Evolutionary conservation across 768 basidiomycete species (phyloP).

Genomic region (Saitozyma sp.): DNA sequence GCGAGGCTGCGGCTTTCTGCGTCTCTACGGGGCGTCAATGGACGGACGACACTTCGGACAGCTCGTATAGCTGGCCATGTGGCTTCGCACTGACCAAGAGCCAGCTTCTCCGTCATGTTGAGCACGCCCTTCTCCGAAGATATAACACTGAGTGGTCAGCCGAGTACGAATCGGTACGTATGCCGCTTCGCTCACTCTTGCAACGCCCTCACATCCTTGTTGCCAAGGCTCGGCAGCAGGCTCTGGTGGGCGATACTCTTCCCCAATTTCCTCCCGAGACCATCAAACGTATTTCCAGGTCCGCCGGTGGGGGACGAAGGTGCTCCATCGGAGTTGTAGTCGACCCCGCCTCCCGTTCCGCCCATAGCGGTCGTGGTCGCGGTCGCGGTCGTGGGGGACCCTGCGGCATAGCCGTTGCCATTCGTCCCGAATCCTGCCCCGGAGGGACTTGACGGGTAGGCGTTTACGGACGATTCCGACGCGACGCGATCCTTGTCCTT

Average conservation of each 20-base stretch:
- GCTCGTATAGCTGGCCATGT: neutral
- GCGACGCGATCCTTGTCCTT: conserved; percentile 8
- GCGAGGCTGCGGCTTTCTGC: conserved; percentile 41
- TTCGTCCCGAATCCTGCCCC: too few relatives aligned
- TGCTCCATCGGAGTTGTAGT: too few relatives aligned
- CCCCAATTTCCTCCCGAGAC: conserved; percentile 22
- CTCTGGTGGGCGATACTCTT: conserved; percentile 85
- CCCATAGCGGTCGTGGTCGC: neutral
- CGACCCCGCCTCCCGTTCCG: too few relatives aligned
- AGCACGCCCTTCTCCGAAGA: conserved; percentile 82
- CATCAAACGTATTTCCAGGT: too few relatives aligned
- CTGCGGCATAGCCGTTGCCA: too few relatives aligned
- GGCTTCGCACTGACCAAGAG: conserved; percentile 19
- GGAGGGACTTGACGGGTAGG: too few relatives aligned
- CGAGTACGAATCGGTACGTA: neutral
- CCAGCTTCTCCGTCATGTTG: conserved; percentile 36
- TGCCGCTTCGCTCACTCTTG: conserved; percentile 62
- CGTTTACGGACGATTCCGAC: too few relatives aligned
- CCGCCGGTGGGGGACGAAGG: too few relatives aligned
- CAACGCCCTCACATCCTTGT: conserved; percentile 74
- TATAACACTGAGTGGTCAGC: conserved; percentile 59
- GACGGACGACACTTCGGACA: neutral
- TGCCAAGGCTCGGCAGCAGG: conserved; percentile 69
- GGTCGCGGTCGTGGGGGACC: too few relatives aligned
- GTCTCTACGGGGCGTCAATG: conserved; percentile 29